Evolutionary conservation across 2,329 filamentous ascomycete genomes (phyloP), one percentile per base, ranked within the genome.

Genomic region (Diplodia mutila): DNA sequence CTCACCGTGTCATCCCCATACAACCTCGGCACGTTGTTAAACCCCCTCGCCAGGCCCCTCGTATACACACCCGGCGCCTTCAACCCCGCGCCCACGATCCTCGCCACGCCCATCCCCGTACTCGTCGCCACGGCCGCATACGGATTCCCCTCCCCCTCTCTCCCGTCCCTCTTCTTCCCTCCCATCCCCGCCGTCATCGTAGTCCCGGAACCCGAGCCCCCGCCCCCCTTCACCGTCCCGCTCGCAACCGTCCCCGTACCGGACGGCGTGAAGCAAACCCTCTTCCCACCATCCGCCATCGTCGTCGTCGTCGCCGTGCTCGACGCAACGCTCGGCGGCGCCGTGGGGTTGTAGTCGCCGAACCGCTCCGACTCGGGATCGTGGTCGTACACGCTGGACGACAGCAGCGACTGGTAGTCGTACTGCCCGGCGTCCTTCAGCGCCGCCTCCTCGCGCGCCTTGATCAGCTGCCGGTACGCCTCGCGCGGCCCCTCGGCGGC

Each of bases 1-100:
- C 59, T 34, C 59, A 37, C 59, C 25, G 59, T 61, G 11, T 61
- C 59, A 27, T 73, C 73, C 7, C 59, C 59, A 34, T 61, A 61
- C 59, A 49, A 2, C 42, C 59, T n/a, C 4, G 59, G 59, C 42
- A 51, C 42, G n/a, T 61, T 61, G 2, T 51, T 21, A 3, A 61
- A 61, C 23, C 59, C 59, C 27, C 29, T 18, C 25, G 59, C 39
- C 59, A 61, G 25, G 8, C 59, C 59, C 3, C 23, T n/a, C 42
- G 59, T 61, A 18, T 49, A 61, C 9, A 34, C 27, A 6, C 18
- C 59, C 42, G 59, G 59, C 8, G 59, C 59, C 59, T 61, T 61
- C 27, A 61, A 14, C 11, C 59, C 59, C 11, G 59, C 59, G 2
- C 59, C 42, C n/a, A 61, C 42, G 7, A 61, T 61, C 8, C 59